Conservation (phyloP, 345 rosid genomes). For the Boechera retrofracta region DNA sequence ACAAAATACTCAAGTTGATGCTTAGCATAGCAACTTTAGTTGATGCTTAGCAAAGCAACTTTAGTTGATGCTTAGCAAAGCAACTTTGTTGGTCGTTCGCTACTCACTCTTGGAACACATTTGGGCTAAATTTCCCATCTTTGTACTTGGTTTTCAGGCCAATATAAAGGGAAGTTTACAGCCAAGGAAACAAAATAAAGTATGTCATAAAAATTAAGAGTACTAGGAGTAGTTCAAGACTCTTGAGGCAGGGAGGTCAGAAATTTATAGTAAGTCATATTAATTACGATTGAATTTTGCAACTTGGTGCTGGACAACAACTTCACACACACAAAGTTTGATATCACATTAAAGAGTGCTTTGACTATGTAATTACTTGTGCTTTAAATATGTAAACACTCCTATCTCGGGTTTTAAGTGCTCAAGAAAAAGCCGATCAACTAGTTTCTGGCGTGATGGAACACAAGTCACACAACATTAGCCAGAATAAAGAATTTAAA, state of each 20-base stretch:
- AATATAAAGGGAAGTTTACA: not conserved
- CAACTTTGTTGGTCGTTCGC: not conserved
- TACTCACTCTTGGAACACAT: not conserved
- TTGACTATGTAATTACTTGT: too few relatives aligned
- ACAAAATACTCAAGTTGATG: not conserved
- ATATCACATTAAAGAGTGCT: too few relatives aligned
- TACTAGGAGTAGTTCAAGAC: not conserved
- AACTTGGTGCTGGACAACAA: too few relatives aligned
- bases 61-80: not conserved
- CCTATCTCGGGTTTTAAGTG: slow-evolving; percentile 7
- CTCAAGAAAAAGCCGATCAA: not conserved
- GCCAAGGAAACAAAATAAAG: not conserved
- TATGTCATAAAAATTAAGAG: not conserved
- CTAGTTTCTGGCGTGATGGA: slow-evolving; percentile 27
- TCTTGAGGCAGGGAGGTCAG: too few relatives aligned
- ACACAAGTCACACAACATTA: slow-evolving; percentile 19
- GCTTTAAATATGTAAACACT: too few relatives aligned
- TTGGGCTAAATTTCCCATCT: not conserved
- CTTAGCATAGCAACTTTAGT: not conserved
- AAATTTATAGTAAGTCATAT: too few relatives aligned
- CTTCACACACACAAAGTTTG: too few relatives aligned
- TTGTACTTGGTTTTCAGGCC: not conserved
- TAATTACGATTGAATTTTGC: too few relatives aligned
- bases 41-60: not conserved
- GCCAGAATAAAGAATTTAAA: not conserved